Base-by-base conservation (phyloP, 345 rosid genomes). In the Linum tenue region DNA sequence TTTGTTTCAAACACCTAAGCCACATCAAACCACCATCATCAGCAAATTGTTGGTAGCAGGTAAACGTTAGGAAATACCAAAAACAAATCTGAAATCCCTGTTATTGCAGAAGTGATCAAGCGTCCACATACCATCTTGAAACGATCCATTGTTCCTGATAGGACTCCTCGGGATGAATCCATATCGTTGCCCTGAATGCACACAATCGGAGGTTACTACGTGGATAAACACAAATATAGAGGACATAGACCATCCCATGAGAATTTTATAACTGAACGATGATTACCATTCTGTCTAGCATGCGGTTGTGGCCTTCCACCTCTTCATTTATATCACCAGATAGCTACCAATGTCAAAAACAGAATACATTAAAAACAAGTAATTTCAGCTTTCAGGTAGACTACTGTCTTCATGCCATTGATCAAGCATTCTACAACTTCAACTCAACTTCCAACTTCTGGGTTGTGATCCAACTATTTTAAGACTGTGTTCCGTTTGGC, bases 111-210 rank as follows among this genome's bases (percentile, higher is more conserved):
- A 22, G 31, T 22, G 42, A 62, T 15, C 41, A 35, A 59, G 58
- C 31, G 9, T 6, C 31, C 31, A 41, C 75, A 41, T 81, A 89
- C 98, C 91, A 73, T 92, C 83, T 92, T 92, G 72, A 92, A 83
- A 60, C 86, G 85, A 76, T 89, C 96, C 98, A 92, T 92, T 44
- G 98, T 92, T 78, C 98, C 95, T 12, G 97, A 89, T 41, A 89
- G 89, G 57, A 85, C 37, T 60, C 98, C 96, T 73, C 95, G 82
- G 35, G 98, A 92, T 58, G 96, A 62, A 84, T 92, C 98, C 98
- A 89, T 92, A 68, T 89, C 95, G 76, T 87, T 87, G 48, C 98
- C 98, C 98, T 92, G 74, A 51, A 70, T 11, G 53, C 40, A 44
- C 64, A 64, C 50, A 68, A 64, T 55, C n/a, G 36, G 68, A 64